Evolutionary conservation across 1,284 basidiomycete genomes (phyloP).

Genomic region (Chiua sp.): DNA sequence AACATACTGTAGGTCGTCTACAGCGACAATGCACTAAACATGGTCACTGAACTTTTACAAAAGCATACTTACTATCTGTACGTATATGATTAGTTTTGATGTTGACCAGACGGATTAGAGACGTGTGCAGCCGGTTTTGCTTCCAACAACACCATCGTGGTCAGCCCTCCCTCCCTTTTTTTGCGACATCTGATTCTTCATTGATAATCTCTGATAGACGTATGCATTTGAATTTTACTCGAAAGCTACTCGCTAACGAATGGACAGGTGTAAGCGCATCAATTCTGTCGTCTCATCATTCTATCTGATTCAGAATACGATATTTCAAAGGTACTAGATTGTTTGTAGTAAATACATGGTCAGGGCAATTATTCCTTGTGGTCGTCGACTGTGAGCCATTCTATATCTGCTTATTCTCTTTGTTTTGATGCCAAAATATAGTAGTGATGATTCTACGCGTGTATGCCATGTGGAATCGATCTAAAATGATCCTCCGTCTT

Average conservation of each 20-base stretch:
- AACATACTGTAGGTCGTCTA: no score
- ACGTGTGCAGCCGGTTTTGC: no score
- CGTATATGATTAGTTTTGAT: no score
- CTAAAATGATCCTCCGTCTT: not conserved
- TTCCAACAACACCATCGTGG: no score
- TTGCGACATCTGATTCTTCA: no score
- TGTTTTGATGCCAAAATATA: not conserved
- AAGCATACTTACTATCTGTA: not conserved
- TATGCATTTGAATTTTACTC: not conserved
- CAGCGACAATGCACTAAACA: no score
- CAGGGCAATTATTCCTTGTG: not conserved
- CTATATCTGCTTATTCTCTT: not conserved
- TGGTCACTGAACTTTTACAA: no score
- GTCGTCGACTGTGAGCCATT: slow-evolving; percentile 14
- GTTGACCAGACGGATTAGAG: no score
- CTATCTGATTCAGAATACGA: not conserved
- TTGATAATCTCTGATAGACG: not conserved
- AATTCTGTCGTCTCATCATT: not conserved
- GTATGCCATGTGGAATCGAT: slow-evolving; percentile 16
- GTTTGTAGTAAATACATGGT: not conserved
- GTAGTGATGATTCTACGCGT: slow-evolving; percentile 25
- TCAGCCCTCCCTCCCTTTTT: no score
- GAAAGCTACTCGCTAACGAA: not conserved
- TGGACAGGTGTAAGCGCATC: no score
- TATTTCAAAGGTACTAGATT: slow-evolving; percentile 1